A percentile compares a stretch with the other conserved stretches of the same genome.
These are phyloP conservation scores for Circinella umbellata DNA, from an alignment of 371 early-diverging fungal genomes.

Conservation along the genomic window DNA sequence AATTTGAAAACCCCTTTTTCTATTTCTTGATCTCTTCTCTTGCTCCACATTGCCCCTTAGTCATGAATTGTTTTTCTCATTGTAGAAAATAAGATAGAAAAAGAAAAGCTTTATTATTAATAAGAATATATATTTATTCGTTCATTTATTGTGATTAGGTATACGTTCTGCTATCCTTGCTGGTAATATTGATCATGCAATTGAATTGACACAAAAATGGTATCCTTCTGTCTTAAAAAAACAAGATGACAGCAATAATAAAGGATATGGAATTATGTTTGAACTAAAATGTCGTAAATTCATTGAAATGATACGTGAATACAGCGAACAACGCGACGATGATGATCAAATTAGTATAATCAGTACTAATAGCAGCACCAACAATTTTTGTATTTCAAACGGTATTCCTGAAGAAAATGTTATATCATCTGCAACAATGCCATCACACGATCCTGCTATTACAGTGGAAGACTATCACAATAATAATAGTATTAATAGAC, in stretches of 20 bases:
- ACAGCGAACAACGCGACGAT: conserved; percentile 16
- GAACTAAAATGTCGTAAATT: conserved; percentile 85
- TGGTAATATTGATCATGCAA: conserved; percentile 77
- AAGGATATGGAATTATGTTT: conserved; percentile 57
- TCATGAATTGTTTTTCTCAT: too few species aligned
- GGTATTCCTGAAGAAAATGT: conserved; percentile 13
- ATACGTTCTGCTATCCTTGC: conserved; percentile 66
- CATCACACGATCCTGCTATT: neutral
- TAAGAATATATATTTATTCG: too few species aligned
- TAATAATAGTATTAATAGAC: conserved; percentile 1
- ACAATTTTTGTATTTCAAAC: conserved; percentile 1
- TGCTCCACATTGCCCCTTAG: neutral
- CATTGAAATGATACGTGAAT: conserved; percentile 77
- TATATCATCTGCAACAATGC: neutral
- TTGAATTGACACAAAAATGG: conserved; percentile 57
- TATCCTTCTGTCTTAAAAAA: conserved; percentile 67
- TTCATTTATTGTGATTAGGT: conserved; percentile 32
- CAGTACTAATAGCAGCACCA: conserved; percentile 7
- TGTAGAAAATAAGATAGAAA: too few species aligned
- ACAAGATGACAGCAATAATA: neutral
- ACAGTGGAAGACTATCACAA: neutral
- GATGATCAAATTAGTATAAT: conserved; percentile 16
- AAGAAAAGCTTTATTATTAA: too few species aligned
- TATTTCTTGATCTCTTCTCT: neutral
- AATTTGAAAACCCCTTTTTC: too few species aligned